A percentile compares a stretch with the other conserved stretches of the same genome.
Conservation (phyloP, 371 early-diverging fungal species). For the Mucor mucedo region DNA sequence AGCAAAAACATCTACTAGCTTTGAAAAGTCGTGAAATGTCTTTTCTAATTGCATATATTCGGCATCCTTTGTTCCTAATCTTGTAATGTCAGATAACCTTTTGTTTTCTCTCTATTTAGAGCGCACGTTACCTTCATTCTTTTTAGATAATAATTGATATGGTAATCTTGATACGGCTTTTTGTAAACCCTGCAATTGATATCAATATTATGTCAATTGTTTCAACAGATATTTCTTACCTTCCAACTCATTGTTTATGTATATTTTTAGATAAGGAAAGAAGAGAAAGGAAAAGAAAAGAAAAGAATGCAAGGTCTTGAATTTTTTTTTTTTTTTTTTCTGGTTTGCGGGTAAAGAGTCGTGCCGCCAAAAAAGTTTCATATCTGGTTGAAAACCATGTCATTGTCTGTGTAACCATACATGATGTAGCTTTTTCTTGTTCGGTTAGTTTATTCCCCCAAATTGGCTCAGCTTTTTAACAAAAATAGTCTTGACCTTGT, state of each 20-base stretch:
- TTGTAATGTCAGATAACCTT: not conserved
- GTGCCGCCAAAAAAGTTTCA: too few relatives aligned
- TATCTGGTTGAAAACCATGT: too few relatives aligned
- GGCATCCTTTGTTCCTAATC: constrained; percentile 68
- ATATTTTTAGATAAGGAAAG: not conserved
- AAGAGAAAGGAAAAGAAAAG: not conserved
- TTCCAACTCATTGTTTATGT: too few relatives aligned
- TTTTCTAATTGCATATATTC: constrained; percentile 70
- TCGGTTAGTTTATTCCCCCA: too few relatives aligned
- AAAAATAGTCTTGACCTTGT: too few relatives aligned
- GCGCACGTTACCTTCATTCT: constrained; percentile 41
- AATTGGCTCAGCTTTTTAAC: too few relatives aligned
- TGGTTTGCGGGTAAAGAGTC: too few relatives aligned
- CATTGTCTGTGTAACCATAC: too few relatives aligned
- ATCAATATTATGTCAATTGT: too few relatives aligned
- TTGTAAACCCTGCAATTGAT: constrained; percentile 30
- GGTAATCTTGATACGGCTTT: constrained; percentile 42
- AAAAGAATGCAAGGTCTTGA: not conserved
- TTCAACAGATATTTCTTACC: not conserved
- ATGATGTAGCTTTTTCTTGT: too few relatives aligned
- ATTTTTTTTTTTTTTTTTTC: not conserved
- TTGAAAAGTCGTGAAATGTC: constrained; percentile 63
- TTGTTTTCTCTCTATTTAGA: too few relatives aligned
- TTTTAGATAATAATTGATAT: constrained; percentile 51
- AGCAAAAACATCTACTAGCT: constrained; percentile 59